These are phyloP conservation scores for Trichoderma sp. DNA, from an alignment of 2,329 filamentous ascomycete species.

Conservation along the genomic window DNA sequence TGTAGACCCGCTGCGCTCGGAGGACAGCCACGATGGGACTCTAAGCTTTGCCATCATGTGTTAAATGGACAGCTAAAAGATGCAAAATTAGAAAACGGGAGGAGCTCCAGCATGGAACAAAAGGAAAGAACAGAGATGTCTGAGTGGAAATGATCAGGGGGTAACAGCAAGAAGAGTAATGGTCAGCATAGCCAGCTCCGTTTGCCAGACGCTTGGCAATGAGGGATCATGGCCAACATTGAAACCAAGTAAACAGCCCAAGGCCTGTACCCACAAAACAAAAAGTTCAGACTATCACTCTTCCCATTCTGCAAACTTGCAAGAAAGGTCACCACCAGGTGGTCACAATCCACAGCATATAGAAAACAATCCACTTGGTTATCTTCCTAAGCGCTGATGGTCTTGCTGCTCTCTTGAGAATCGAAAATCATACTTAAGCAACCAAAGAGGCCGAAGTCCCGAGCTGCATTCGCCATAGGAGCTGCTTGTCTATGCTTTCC, in stretches of 20 bases:
- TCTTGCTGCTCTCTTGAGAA: neutral
- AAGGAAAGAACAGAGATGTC: neutral
- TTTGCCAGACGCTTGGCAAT: neutral
- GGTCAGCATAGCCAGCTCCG: neutral
- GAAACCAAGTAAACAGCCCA: neutral
- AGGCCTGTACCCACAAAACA: neutral
- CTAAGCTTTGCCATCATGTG: slow-evolving; percentile 35
- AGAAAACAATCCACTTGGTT: neutral
- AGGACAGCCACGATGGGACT: slow-evolving; percentile 37
- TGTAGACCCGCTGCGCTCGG: slow-evolving; percentile 24
- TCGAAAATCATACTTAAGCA: neutral
- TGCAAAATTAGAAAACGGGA: neutral
- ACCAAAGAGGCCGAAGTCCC: neutral
- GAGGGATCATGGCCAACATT: neutral
- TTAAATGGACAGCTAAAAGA: neutral
- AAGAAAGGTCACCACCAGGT: neutral
- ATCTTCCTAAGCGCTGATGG: neutral
- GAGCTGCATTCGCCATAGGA: neutral
- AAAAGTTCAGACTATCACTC: neutral
- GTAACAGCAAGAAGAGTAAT: neutral
- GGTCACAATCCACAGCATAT: neutral
- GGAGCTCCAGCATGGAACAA: neutral
- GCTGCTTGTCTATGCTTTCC: neutral
- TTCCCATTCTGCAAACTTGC: neutral
- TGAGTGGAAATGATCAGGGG: neutral